Base-by-base conservation (phyloP, 768 basidiomycete genomes). In the Pleurotus ostreatus region DNA sequence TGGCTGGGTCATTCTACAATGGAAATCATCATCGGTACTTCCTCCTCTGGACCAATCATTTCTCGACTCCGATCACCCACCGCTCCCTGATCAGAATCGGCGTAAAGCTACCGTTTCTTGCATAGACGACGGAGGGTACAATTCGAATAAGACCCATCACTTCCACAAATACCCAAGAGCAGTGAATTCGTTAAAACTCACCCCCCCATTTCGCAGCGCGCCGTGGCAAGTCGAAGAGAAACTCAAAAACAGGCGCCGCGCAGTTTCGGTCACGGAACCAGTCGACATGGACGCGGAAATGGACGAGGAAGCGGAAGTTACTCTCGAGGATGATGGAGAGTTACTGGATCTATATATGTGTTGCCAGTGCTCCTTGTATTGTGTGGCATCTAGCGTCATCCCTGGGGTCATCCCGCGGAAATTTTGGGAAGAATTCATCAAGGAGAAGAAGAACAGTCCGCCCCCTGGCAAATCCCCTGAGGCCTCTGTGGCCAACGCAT, bases 281-380 rank as follows among this genome's bases (percentile, higher is more conserved):
- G 59, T 76, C 18, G 80, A 82, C 60, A 65, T 80, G 49, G 75
- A 77, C 8, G 66, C 72, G 23, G 69, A 68, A 57, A 59, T 69
- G 1, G 70, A 71, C n/a, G 70, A 74, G 13, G 59, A 66, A 38
- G 57, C 55, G 22, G 59, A 68, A 25, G 18, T 12, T 6, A 53
- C 13, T n/a, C 18, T 22, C 22, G 78, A 77, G 22, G 72, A 73
- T 38, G 76, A 79, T 61, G 84, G 81, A 20, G 81, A 77, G 57
- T 67, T 88, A 25, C 71, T 93, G 41, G 89, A 93, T 67, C 75
- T 92, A 25, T 93, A 88, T 64, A 74, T 92, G 45, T 94, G 92
- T 67, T 93, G 92, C 64, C 91, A 92, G 64, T 94, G 92, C 68
- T 85, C 84, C 20, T 70, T 87, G 60, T 89, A 86, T 64, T 83